A percentile compares a stretch with the other conserved stretches of the same genome.
Evolutionary conservation across 768 basidiomycete species (phyloP).

Genomic region (Coprinellus micaceus): DNA sequence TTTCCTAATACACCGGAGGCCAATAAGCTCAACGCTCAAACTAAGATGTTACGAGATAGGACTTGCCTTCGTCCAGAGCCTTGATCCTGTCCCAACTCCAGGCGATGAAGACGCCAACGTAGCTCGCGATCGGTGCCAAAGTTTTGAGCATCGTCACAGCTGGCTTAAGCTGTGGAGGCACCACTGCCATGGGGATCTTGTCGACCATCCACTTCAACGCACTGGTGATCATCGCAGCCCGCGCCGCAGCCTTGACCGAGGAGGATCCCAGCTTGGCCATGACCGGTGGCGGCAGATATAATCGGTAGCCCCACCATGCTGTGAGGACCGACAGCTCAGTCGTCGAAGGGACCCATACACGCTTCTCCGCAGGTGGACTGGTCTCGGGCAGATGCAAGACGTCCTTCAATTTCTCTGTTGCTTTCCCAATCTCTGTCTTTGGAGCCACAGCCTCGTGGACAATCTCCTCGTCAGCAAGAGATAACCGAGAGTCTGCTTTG

Average conservation of each 20-base stretch:
- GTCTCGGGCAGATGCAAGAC: constrained; percentile 15
- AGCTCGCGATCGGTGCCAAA: constrained; percentile 62
- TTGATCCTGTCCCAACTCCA: constrained; percentile 76
- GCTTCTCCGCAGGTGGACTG: constrained; percentile 24
- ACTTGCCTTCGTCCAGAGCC: constrained; percentile 61
- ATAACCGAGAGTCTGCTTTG: constrained; percentile 56
- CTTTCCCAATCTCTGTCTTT: neutral
- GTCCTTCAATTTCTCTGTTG: neutral
- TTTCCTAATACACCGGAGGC: constrained; percentile 45
- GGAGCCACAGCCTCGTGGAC: constrained; percentile 20
- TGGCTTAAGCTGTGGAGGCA: constrained; percentile 60
- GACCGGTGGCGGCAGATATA: constrained; percentile 76
- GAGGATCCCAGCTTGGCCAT: constrained; percentile 59
- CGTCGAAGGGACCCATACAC: constrained; percentile 67
- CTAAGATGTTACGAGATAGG: constrained; percentile 4
- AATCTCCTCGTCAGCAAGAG: constrained; percentile 63
- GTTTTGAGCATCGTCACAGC: constrained; percentile 57
- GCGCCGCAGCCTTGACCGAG: constrained; percentile 65
- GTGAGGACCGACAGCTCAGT: constrained; percentile 72
- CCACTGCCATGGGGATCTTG: constrained; percentile 53
- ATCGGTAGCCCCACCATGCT: constrained; percentile 78
- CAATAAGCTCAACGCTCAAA: neutral
- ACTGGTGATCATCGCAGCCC: constrained; percentile 70
- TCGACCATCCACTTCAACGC: constrained; percentile 71
- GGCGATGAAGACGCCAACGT: constrained; percentile 71